Evolutionary conservation across 2,329 filamentous ascomycete species (phyloP).

Genomic region (Paraphoma sp.): DNA sequence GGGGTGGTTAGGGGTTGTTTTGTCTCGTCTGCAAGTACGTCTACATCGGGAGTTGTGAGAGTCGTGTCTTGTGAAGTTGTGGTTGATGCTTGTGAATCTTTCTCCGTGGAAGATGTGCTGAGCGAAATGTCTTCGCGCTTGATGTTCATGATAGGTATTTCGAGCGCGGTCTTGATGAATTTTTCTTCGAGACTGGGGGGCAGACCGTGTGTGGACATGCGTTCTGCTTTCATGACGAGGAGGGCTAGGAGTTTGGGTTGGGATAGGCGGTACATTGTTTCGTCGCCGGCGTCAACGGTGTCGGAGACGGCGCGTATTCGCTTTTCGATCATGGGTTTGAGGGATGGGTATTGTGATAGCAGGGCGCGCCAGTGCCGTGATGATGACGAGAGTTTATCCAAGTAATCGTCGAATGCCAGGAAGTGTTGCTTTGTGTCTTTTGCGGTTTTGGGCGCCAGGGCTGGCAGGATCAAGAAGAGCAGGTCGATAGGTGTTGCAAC

Average conservation of each 20-base stretch:
- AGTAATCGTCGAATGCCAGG: slow-evolving; percentile 73
- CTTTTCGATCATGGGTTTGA: slow-evolving; percentile 61
- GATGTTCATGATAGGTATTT: slow-evolving; percentile 75
- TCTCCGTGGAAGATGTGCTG: slow-evolving; percentile 7
- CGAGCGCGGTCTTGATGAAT: slow-evolving; percentile 78
- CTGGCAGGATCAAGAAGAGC: slow-evolving; percentile 81
- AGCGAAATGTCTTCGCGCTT: slow-evolving; percentile 59
- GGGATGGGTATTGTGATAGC: slow-evolving; percentile 51
- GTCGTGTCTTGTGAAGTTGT: slow-evolving; percentile 23
- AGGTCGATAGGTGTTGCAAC: slow-evolving; percentile 85
- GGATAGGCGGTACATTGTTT: slow-evolving; percentile 83
- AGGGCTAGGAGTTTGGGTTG: slow-evolving; percentile 71
- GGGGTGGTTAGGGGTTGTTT: slow-evolving; percentile 33
- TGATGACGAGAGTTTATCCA: slow-evolving; percentile 66
- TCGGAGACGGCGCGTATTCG: slow-evolving; percentile 79
- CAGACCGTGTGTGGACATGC: slow-evolving; percentile 69
- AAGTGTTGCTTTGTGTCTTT: slow-evolving; percentile 68
- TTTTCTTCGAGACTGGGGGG: slow-evolving; percentile 84
- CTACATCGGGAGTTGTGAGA: slow-evolving; percentile 20
- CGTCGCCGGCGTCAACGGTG: slow-evolving; percentile 80
- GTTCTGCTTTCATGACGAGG: slow-evolving; percentile 73
- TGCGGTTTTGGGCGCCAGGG: slow-evolving; percentile 60
- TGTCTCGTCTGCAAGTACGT: slow-evolving; percentile 1
- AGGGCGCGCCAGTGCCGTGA: slow-evolving; percentile 67
- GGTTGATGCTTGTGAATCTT: slow-evolving; percentile 11